Base-by-base conservation (phyloP, 1,139 yeast genomes). In the Pichia terricola region DNA sequence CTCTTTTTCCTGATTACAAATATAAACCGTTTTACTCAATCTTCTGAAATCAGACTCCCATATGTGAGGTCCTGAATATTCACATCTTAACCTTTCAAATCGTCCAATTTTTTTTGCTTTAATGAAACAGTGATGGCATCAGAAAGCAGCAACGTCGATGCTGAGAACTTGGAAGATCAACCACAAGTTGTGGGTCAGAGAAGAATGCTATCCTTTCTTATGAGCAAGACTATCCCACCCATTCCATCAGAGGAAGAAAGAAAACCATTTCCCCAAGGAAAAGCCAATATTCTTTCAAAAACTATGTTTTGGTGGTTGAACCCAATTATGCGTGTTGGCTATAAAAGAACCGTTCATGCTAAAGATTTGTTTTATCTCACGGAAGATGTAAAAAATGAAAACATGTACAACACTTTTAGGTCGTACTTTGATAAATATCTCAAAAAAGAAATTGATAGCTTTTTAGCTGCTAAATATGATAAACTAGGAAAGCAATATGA, bases 161-260 rank as follows among this genome's bases (percentile, higher is more conserved):
- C 33, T 11, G 11, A 2, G 8, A 11, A 30, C 10, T 30, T 30
- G 33, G 35, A 34, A 22, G 16, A 11, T 7, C 35, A 34, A 16
- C 34, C 10, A 22, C 6, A 33, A 7, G 5, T 46, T 38, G 25
- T 41, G 26, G 41, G 43, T 35, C 73, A 69, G 49, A 62, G 56
- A 39, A 57, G 75, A 43, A 36, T 68, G 26, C 56, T 71, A 41
- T 63, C 73, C 1, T 65, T 66, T 11, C 41, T 71, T 11, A 54
- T 69, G 40, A 49, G 68, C 4, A 68, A 63, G 41, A 65, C 65
- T 33, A 69, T 75, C 1, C 79, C 79, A 1, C 78, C 75, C 1
- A 59, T 78, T 1, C 84, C 84, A 1, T 53, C 61, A 3, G 71
- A 70, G 16, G 68, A 67, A 11, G 78, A 74, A 52, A 58, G 78